A percentile compares a stretch with the other conserved stretches of the same genome.
Conservation (phyloP, 441 rosid genomes). For the Flueggea neowawraea region DNA sequence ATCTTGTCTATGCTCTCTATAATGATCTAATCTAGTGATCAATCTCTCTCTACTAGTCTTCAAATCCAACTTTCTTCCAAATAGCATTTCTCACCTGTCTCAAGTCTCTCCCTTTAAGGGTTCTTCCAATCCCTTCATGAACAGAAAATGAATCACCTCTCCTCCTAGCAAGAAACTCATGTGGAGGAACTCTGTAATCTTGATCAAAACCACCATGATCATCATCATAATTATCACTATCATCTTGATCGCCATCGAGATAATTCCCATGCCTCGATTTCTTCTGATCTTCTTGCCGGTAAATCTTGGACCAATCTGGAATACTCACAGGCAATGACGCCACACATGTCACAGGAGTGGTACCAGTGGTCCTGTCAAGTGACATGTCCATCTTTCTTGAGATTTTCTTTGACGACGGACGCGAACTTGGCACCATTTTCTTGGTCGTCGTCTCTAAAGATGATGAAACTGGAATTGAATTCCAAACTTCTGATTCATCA, state of each 20-base stretch:
- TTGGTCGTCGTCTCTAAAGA: conserved; percentile 14
- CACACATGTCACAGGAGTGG: conserved; percentile 6
- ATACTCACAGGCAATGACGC: conserved; percentile 74
- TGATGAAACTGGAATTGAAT: conserved; percentile 12
- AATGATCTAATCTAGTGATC: neutral
- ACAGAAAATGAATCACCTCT: conserved; percentile 56
- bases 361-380: conserved; percentile 5
- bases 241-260: neutral
- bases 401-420: conserved; percentile 29
- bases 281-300: conserved; percentile 36
- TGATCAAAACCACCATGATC: conserved; percentile 18
- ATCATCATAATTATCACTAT: conserved; percentile 4
- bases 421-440: conserved; percentile 32
- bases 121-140: conserved; percentile 75
- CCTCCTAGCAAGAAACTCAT: conserved; percentile 68
- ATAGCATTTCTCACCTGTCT: conserved; percentile 77
- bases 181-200: conserved; percentile 67
- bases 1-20: no score
- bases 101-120: conserved; percentile 79
- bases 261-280: conserved; percentile 11
- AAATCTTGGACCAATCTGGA: conserved; percentile 89
- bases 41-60: conserved; percentile 36
- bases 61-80: conserved; percentile 83
- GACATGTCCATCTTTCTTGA: conserved; percentile 20
- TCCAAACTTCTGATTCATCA: conserved; percentile 62